Evolutionary conservation across 257 asterid genomes (phyloP).

Genomic region (Solanum tacnaense): DNA sequence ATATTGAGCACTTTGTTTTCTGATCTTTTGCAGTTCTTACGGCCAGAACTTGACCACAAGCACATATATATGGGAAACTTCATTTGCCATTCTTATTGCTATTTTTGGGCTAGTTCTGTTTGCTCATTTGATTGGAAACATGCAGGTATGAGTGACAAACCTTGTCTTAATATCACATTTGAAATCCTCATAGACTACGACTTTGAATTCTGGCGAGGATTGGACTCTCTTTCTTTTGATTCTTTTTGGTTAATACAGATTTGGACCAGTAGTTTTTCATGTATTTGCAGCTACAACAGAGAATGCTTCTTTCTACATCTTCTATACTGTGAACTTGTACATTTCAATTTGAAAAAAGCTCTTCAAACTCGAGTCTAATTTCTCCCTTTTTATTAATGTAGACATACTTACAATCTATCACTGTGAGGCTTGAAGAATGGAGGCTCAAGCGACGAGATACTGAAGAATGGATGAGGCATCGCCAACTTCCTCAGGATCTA

Average conservation of each 20-base stretch:
- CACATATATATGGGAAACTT: slow-evolving; percentile 67
- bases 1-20: not conserved
- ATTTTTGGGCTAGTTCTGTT: slow-evolving; percentile 80
- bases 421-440: slow-evolving; percentile 96
- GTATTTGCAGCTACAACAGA: not conserved
- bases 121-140: slow-evolving; percentile 84
- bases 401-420: slow-evolving; percentile 83
- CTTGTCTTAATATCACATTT: not conserved
- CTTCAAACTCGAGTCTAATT: not conserved
- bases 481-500: slow-evolving; percentile 62
- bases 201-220: not conserved
- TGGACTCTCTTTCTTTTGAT: not conserved
- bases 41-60: slow-evolving; percentile 72
- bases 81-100: slow-evolving; percentile 79
- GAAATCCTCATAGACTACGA: not conserved
- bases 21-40: slow-evolving; percentile 51
- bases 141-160: slow-evolving; percentile 49
- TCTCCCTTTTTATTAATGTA: slow-evolving; percentile 2
- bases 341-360: not conserved
- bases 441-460: slow-evolving; percentile 77
- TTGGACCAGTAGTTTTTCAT: not conserved
- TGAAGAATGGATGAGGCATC: slow-evolving; percentile 94
- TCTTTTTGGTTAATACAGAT: not conserved
- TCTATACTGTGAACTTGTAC: not conserved
- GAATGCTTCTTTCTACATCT: not conserved